These are phyloP conservation scores for Plectranthus barbatus DNA, from an alignment of 257 asterid species.

Conservation along the genomic window DNA sequence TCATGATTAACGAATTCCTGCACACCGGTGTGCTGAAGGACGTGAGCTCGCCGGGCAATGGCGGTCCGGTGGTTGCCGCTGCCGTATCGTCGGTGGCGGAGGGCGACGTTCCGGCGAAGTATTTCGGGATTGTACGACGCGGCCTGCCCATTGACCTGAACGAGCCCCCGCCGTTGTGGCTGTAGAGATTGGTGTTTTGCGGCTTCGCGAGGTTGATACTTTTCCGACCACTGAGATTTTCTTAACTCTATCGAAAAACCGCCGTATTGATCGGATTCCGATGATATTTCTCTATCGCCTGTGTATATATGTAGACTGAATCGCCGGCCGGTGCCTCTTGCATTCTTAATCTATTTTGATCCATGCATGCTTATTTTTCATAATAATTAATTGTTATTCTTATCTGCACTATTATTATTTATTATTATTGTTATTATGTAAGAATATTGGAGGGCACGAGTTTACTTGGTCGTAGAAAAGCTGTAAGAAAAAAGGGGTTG, in stretches of 20 bases:
- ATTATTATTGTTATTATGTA: too few species aligned
- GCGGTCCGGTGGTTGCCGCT: constrained; percentile 16
- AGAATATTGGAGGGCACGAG: constrained; percentile 17
- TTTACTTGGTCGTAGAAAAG: constrained; percentile 17
- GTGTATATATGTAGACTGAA: constrained; percentile 16
- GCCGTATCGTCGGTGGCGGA: constrained; percentile 27
- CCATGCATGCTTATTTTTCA: neutral
- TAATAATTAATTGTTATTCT: neutral
- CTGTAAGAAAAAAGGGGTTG: constrained; percentile 4
- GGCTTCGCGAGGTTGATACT: too few species aligned
- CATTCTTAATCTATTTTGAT: neutral
- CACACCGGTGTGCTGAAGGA: constrained; percentile 43
- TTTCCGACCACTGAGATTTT: constrained; percentile 16
- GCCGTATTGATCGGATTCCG: constrained; percentile 3
- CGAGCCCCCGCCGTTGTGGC: constrained; percentile 92
- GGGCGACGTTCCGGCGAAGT: constrained; percentile 33
- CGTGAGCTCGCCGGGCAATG: constrained; percentile 13
- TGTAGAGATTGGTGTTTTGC: constrained; percentile 22
- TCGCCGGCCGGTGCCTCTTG: neutral
- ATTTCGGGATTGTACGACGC: constrained; percentile 63
- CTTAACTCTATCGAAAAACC: neutral
- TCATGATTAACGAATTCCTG: constrained; percentile 51
- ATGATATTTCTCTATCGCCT: constrained; percentile 4
- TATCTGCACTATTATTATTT: neutral
- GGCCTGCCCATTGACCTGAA: constrained; percentile 86